Evolutionary conservation across 2,329 filamentous ascomycete species (phyloP).

Genomic region (Pseudogymnoascus verrucosus): DNA sequence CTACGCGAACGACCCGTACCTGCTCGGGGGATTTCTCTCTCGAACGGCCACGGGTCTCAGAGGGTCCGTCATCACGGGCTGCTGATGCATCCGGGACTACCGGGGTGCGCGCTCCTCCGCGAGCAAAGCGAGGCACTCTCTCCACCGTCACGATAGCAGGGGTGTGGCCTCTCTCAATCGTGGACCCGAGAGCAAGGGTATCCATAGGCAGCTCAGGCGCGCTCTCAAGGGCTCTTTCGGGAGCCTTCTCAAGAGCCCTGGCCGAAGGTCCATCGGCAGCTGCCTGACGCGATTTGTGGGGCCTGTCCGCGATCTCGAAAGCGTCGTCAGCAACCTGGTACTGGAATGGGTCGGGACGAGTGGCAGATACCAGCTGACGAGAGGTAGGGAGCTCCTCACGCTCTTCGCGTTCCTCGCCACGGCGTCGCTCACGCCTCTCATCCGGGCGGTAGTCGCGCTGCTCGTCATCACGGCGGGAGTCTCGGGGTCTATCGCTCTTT

Average conservation of each 20-base stretch:
- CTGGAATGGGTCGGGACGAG: neutral
- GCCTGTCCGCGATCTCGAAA: neutral
- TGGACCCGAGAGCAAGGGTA: neutral
- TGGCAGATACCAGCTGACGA: neutral
- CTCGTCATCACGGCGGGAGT: slow-evolving; percentile 14
- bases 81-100: neutral
- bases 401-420: slow-evolving; percentile 21
- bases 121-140: slow-evolving; percentile 38
- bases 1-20: neutral
- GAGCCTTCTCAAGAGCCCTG: slow-evolving; percentile 15
- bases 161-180: slow-evolving; percentile 26
- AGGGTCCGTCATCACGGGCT: neutral
- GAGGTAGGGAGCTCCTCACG: slow-evolving; percentile 15
- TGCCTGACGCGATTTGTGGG: neutral
- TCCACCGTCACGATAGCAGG: slow-evolving; percentile 46
- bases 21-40: neutral
- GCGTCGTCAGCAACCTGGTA: slow-evolving; percentile 2
- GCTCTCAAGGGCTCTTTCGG: slow-evolving; percentile 12
- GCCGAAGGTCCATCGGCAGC: slow-evolving; percentile 13
- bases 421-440: slow-evolving; percentile 12
- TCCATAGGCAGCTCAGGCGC: neutral
- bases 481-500: slow-evolving; percentile 7
- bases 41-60: neutral
- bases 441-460: slow-evolving; percentile 12
- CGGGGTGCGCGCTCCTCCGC: slow-evolving; percentile 12